These are phyloP conservation scores for Glycyrrhiza uralensis DNA, from an alignment of 306 rosid genomes.

Conservation along the genomic window DNA sequence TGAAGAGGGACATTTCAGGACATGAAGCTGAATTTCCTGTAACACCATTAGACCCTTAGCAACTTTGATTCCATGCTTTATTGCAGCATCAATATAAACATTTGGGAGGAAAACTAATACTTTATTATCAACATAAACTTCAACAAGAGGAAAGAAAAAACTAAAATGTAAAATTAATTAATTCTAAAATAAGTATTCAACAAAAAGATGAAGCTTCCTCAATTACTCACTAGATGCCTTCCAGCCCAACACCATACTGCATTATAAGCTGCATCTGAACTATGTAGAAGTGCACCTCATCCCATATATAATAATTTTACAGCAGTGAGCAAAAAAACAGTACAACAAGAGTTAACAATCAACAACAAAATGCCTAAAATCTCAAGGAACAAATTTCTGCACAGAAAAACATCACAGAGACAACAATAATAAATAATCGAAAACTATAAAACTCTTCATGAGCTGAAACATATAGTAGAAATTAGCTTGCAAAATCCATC, in stretches of 20 bases:
- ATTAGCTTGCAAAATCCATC: too few species aligned
- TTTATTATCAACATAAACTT: background rate
- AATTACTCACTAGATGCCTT: slow-evolving; percentile 45
- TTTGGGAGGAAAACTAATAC: slow-evolving; percentile 41
- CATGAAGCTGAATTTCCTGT: slow-evolving; percentile 88
- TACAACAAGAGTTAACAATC: slow-evolving; percentile 9
- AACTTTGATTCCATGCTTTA: slow-evolving; percentile 78
- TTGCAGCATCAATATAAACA: slow-evolving; percentile 86
- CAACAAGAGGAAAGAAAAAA: background rate
- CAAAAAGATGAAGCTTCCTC: slow-evolving; percentile 6
- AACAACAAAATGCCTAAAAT: slow-evolving; percentile 27
- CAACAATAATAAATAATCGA: slow-evolving; percentile 1
- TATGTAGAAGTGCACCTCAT: too few species aligned
- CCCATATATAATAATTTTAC: slow-evolving; percentile 70
- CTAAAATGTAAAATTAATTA: background rate
- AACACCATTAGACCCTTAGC: slow-evolving; percentile 60
- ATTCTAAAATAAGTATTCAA: background rate
- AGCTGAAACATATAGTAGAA: too few species aligned
- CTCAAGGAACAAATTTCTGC: too few species aligned
- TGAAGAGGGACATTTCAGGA: slow-evolving; percentile 93
- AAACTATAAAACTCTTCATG: slow-evolving; percentile 19
- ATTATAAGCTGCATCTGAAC: slow-evolving; percentile 70
- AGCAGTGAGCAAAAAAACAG: slow-evolving; percentile 18
- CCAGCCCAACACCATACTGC: slow-evolving; percentile 93
- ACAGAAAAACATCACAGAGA: slow-evolving; percentile 21